Evolutionary conservation across 176 grass and related monocot species (phyloP).

Genomic region (Tillandsia leiboldiana): DNA sequence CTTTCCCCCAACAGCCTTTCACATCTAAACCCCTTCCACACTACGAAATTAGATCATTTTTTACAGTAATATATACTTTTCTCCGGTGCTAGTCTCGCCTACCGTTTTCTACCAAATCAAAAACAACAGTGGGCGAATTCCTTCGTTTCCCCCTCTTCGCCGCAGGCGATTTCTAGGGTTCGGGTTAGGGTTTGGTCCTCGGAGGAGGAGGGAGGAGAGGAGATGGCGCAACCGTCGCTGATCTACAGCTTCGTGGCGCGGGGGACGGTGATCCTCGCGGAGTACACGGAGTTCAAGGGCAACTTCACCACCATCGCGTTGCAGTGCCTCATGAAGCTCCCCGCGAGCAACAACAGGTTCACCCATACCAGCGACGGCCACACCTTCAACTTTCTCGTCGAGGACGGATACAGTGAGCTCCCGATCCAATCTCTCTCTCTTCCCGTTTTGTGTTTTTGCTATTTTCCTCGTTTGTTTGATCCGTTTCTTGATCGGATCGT

Average conservation of each 20-base stretch:
- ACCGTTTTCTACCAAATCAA: background rate
- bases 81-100: background rate
- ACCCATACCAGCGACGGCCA: conserved; percentile 93
- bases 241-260: conserved; percentile 94
- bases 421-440: background rate
- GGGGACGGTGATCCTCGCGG: conserved; percentile 68
- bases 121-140: background rate
- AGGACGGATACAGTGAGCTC: conserved; percentile 81
- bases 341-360: conserved; percentile 89
- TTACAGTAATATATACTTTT: background rate
- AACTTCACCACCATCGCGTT: conserved; percentile 94
- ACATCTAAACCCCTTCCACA: background rate
- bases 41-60: background rate
- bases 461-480: background rate
- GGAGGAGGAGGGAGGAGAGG: background rate
- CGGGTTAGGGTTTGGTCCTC: conserved; percentile 2
- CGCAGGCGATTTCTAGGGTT: background rate
- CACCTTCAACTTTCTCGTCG: conserved; percentile 96
- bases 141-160: background rate
- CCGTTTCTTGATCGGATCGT: background rate
- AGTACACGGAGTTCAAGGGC: conserved; percentile 89
- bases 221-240: conserved; percentile 83
- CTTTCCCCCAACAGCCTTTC: background rate
- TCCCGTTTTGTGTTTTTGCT: background rate
- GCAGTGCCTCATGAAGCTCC: conserved; percentile 86